phyloP scores from a whole-genome alignment of 352 stramenopile species.

The Globisporangium cystogenes region DNA sequence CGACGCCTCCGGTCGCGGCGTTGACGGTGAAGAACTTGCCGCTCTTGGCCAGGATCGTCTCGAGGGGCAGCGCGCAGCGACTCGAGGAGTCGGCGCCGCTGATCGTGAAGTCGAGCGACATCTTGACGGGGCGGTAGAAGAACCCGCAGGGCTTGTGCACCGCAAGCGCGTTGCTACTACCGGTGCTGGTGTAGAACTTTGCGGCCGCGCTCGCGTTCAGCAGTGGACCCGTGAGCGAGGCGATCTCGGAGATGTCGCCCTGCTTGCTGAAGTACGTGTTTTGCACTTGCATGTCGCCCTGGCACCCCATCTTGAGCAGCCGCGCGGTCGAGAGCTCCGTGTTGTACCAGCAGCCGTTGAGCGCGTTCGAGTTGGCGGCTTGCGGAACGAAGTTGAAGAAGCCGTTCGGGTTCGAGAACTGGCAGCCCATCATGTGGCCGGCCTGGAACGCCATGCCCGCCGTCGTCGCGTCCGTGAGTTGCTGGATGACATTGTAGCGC shows the following conservation, averaged over 20 bases:
- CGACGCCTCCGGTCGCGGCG: constrained; percentile 6
- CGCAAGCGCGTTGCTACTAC: constrained; percentile 13
- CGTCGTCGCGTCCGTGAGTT: constrained; percentile 19
- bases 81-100: constrained; percentile 12
- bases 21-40: constrained; percentile 21
- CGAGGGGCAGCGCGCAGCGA: constrained; percentile 15
- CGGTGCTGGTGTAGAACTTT: constrained; percentile 19
- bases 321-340: constrained; percentile 20
- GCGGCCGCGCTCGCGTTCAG: constrained; percentile 11
- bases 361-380: constrained; percentile 24
- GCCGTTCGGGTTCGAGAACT: constrained; percentile 30
- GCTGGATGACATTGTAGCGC: constrained; percentile 26
- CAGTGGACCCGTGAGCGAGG: constrained; percentile 14
- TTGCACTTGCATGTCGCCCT: constrained; percentile 14
- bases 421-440: constrained; percentile 23
- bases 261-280: constrained; percentile 20
- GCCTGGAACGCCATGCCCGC: constrained; percentile 21
- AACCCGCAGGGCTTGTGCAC: constrained; percentile 24
- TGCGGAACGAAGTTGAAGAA: constrained; percentile 38
- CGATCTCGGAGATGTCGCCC: constrained; percentile 20
- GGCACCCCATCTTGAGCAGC: constrained; percentile 31
- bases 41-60: constrained; percentile 10
- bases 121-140: constrained; percentile 28
- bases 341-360: constrained; percentile 36
- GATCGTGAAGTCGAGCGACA: constrained; percentile 28